phyloP scores from a whole-genome alignment of 2,329 filamentous ascomycete genomes.

The Hypoxylon sp. region DNA sequence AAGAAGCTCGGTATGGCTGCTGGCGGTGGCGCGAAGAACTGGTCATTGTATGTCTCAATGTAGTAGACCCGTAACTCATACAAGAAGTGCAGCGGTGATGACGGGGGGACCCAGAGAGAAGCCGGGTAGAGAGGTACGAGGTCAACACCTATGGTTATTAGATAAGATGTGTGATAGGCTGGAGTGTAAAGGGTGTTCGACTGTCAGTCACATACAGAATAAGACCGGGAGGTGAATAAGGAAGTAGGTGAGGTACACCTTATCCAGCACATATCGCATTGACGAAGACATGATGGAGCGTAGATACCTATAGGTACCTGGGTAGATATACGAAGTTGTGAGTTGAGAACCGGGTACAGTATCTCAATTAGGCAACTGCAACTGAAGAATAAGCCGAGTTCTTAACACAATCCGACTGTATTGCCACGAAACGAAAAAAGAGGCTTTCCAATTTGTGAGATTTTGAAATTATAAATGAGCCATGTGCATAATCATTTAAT shows the following conservation, averaged over 20 bases:
- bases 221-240: slow-evolving; percentile 54
- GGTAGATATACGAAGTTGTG: background rate
- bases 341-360: background rate
- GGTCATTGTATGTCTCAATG: slow-evolving; percentile 66
- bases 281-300: slow-evolving; percentile 44
- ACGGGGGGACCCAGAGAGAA: slow-evolving; percentile 60
- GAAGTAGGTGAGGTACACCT: slow-evolving; percentile 55
- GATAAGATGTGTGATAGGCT: background rate
- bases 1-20: slow-evolving; percentile 64
- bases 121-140: slow-evolving; percentile 68
- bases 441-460: background rate
- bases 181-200: background rate
- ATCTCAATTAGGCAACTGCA: background rate
- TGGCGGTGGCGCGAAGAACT: slow-evolving; percentile 62
- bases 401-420: background rate
- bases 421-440: background rate
- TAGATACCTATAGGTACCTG: background rate
- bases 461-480: background rate
- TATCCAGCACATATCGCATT: slow-evolving; percentile 49
- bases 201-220: slow-evolving; percentile 50
- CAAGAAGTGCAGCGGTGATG: slow-evolving; percentile 65
- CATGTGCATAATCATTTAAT: background rate
- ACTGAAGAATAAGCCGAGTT: background rate
- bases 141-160: slow-evolving; percentile 63
- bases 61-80: slow-evolving; percentile 64